Evolutionary conservation across 352 stramenopile species (phyloP).

Genomic region (Globisporangium cederbergense): DNA sequence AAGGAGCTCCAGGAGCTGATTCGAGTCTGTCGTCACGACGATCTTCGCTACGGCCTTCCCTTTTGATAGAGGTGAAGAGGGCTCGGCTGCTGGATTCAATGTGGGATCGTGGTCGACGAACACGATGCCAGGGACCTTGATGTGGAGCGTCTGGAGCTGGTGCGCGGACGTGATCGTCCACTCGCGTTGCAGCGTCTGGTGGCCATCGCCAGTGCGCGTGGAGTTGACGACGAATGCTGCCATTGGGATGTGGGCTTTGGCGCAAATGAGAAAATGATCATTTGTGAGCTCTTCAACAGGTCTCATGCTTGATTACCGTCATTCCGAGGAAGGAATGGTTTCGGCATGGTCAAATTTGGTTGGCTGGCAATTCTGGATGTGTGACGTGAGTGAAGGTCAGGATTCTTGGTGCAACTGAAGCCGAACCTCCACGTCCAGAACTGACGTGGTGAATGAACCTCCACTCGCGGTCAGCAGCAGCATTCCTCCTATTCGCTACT

Average conservation of each 20-base stretch:
- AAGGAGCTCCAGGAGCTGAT: not conserved
- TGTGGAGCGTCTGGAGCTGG: constrained; percentile 8
- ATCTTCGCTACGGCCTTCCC: constrained; percentile 1
- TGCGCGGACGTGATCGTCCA: constrained; percentile 1
- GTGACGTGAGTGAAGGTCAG: too few species aligned
- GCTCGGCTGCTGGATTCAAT: not conserved
- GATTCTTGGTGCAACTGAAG: too few species aligned
- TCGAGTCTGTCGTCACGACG: constrained; percentile 8
- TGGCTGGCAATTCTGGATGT: too few species aligned
- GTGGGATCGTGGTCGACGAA: constrained; percentile 5
- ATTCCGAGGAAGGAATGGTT: too few species aligned
- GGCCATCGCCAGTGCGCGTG: not conserved
- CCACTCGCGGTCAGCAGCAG: too few species aligned
- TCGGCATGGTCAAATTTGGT: too few species aligned
- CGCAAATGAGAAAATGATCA: too few species aligned
- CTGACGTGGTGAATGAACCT: too few species aligned
- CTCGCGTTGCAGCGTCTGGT: not conserved
- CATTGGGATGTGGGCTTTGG: not conserved
- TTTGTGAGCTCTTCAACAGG: too few species aligned
- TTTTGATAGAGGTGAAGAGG: not conserved
- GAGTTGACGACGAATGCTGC: not conserved
- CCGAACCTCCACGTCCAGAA: too few species aligned
- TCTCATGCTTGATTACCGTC: too few species aligned
- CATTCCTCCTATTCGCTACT: too few species aligned
- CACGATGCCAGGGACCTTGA: constrained; percentile 1